Evolutionary conservation across 805 yeast species (phyloP).

Genomic region (Pichia thaimueangensis): DNA sequence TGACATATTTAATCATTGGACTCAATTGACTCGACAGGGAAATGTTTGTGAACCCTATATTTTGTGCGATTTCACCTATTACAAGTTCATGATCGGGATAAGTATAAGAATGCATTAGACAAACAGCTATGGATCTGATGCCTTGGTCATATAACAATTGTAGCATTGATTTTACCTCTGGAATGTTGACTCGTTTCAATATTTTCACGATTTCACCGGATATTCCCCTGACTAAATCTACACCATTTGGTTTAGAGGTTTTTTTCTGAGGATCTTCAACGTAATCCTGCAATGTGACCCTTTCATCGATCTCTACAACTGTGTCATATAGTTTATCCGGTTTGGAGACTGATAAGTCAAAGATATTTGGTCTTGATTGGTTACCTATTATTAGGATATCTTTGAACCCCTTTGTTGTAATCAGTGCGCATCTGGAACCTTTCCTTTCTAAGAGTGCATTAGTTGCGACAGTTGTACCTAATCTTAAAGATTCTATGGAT

Average conservation of each 20-base stretch:
- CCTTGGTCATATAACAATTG: slow-evolving; percentile 47
- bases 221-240: slow-evolving; percentile 44
- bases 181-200: slow-evolving; percentile 42
- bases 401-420: slow-evolving; percentile 83
- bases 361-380: slow-evolving; percentile 86
- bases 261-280: slow-evolving; percentile 59
- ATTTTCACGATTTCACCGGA: slow-evolving; percentile 66
- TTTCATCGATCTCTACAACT: slow-evolving; percentile 82
- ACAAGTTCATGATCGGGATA: slow-evolving; percentile 61
- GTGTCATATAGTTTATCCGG: slow-evolving; percentile 65
- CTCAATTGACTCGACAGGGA: slow-evolving; percentile 63
- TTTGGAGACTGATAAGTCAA: slow-evolving; percentile 70
- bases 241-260: slow-evolving; percentile 24
- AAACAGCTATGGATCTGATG: slow-evolving; percentile 62
- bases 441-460: slow-evolving; percentile 89
- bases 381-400: slow-evolving; percentile 83
- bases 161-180: slow-evolving; percentile 37
- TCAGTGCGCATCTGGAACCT: slow-evolving; percentile 80
- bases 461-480: slow-evolving; percentile 96
- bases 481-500: slow-evolving; percentile 59
- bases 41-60: slow-evolving; percentile 62
- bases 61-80: slow-evolving; percentile 53
- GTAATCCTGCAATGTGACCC: slow-evolving; percentile 78
- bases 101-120: slow-evolving; percentile 67
- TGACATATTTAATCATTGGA: slow-evolving; percentile 74